A percentile compares a stretch with the other conserved stretches of the same genome.
Evolutionary conservation across 202 grass and related monocot genomes (phyloP).

Genomic region (Sporobolus alterniflorus): DNA sequence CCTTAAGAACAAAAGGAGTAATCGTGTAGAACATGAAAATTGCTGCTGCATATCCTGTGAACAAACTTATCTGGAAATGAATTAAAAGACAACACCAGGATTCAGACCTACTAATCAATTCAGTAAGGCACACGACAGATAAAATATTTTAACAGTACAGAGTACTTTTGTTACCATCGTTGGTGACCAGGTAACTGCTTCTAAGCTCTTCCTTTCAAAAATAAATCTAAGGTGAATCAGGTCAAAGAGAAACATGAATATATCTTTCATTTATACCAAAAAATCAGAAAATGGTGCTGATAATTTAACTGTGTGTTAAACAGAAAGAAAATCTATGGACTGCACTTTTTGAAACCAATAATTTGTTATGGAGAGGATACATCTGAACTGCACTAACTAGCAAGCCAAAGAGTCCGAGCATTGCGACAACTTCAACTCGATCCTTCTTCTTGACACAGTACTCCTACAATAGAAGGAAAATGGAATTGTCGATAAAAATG

Average conservation of each 20-base stretch:
- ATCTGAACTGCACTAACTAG: slow-evolving; percentile 68
- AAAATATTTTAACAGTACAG: slow-evolving; percentile 2
- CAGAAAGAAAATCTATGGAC: neutral
- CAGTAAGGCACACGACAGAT: neutral
- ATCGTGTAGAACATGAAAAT: slow-evolving; percentile 72
- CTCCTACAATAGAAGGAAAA: slow-evolving; percentile 58
- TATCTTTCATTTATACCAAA: neutral
- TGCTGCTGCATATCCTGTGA: slow-evolving; percentile 63
- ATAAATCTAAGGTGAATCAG: slow-evolving; percentile 53
- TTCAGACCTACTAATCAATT: slow-evolving; percentile 31
- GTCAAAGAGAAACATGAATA: slow-evolving; percentile 33
- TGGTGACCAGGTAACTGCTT: slow-evolving; percentile 75
- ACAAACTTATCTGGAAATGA: slow-evolving; percentile 69
- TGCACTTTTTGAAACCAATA: neutral
- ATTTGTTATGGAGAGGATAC: slow-evolving; percentile 61
- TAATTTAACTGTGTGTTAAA: slow-evolving; percentile 26
- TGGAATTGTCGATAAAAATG: slow-evolving; percentile 11
- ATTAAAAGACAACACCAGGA: slow-evolving; percentile 17
- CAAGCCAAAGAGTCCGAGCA: slow-evolving; percentile 76
- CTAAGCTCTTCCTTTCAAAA: slow-evolving; percentile 78
- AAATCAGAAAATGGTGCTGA: neutral
- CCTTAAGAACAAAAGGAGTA: slow-evolving; percentile 83
- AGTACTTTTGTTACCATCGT: slow-evolving; percentile 61
- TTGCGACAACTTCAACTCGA: slow-evolving; percentile 74
- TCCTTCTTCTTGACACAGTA: slow-evolving; percentile 85